A percentile compares a stretch with the other conserved stretches of the same genome.
Conservation (phyloP, 257 asterid species). For the Knoxia roxburghii region DNA sequence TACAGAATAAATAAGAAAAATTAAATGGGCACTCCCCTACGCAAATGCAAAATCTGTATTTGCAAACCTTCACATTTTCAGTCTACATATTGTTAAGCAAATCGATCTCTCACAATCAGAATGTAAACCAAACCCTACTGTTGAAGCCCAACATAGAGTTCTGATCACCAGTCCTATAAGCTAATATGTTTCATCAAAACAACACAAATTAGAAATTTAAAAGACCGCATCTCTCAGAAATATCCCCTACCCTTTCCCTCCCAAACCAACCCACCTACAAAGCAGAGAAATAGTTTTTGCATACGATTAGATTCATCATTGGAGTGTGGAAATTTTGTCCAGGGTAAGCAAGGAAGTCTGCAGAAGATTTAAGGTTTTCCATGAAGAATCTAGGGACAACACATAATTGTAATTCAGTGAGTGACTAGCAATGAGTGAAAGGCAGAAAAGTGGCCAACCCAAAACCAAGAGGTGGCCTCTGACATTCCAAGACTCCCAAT, state of each 20-base stretch:
- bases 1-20: not conserved
- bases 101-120: not conserved
- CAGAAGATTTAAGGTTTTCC: not conserved
- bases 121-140: not conserved
- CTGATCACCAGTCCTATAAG: not conserved
- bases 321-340: not conserved
- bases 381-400: not conserved
- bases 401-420: not conserved
- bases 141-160: not conserved
- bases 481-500: not conserved
- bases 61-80: not conserved
- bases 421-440: not conserved
- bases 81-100: not conserved
- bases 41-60: not conserved
- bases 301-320: not conserved
- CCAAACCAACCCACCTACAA: not conserved
- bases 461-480: not conserved
- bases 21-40: not conserved
- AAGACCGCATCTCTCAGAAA: not conserved
- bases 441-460: not conserved
- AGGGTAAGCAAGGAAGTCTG: not conserved
- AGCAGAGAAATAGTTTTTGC: not conserved
- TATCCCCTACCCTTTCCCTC: not conserved
- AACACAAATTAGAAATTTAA: not conserved
- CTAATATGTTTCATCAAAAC: not conserved